Percentiles rank a stretch among this genome's conserved stretches.
phyloP scores from a whole-genome alignment of 306 rosid genomes.

The Glycyrrhiza uralensis region DNA sequence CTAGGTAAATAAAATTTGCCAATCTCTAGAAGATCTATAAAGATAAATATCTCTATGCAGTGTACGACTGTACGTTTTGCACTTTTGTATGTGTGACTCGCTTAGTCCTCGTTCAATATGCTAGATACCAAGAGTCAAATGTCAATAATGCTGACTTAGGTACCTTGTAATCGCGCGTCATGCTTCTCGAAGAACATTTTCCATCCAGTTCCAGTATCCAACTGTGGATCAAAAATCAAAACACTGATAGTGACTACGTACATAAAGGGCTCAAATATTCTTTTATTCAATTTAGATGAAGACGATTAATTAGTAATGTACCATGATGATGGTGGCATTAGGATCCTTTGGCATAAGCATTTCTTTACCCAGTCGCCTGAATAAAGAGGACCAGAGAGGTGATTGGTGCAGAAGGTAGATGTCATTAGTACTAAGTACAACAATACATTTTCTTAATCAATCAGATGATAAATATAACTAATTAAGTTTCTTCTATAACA shows the following conservation, averaged over 20 bases:
- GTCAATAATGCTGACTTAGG: background rate
- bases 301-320: constrained; percentile 28
- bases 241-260: background rate
- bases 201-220: constrained; percentile 99
- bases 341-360: constrained; percentile 99
- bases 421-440: background rate
- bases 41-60: background rate
- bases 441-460: no score
- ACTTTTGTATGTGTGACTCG: no score
- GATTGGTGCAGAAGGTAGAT: background rate
- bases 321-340: constrained; percentile 85
- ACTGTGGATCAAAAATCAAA: constrained; percentile 43
- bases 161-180: constrained; percentile 89
- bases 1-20: background rate
- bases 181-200: constrained; percentile 96
- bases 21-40: background rate
- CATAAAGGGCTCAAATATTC: background rate
- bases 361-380: constrained; percentile 96
- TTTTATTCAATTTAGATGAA: background rate
- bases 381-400: background rate
- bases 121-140: background rate
- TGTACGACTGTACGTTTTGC: background rate
- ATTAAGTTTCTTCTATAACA: no score
- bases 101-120: background rate
- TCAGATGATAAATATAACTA: no score